Conservation (phyloP, 805 yeast genomes). For the Wickerhamomyces rabaulensis region DNA sequence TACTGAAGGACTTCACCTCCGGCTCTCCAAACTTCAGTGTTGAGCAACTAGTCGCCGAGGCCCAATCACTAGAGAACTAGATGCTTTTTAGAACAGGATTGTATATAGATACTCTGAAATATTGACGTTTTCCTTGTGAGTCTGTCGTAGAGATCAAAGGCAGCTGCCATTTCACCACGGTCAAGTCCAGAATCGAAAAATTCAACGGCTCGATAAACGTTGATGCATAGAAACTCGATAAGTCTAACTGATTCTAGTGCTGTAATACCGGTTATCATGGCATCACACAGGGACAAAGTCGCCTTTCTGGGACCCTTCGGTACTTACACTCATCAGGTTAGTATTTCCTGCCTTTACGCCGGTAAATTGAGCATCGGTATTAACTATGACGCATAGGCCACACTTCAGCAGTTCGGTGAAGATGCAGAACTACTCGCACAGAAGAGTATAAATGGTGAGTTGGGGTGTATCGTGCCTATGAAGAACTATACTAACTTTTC, state of each 20-base stretch:
- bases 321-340: conserved; percentile 85
- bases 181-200: too few species aligned
- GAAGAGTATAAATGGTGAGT: conserved; percentile 12
- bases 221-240: too few species aligned
- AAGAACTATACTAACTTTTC: conserved; percentile 19
- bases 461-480: background rate
- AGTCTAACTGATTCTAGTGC: too few species aligned
- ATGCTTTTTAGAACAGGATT: background rate
- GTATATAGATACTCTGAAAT: too few species aligned
- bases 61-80: conserved; percentile 59
- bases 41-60: conserved; percentile 62
- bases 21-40: conserved; percentile 66
- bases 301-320: conserved; percentile 89
- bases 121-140: too few species aligned
- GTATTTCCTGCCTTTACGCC: too few species aligned
- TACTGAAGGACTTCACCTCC: conserved; percentile 62
- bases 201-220: too few species aligned
- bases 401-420: conserved; percentile 46
- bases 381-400: conserved; percentile 35
- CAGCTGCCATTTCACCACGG: too few species aligned
- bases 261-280: background rate
- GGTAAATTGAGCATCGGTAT: background rate
- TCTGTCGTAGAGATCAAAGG: too few species aligned
- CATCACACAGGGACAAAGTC: conserved; percentile 31
- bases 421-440: conserved; percentile 21